Evolutionary conservation across 805 yeast species (phyloP).

Genomic region (Sungouiella blattae): DNA sequence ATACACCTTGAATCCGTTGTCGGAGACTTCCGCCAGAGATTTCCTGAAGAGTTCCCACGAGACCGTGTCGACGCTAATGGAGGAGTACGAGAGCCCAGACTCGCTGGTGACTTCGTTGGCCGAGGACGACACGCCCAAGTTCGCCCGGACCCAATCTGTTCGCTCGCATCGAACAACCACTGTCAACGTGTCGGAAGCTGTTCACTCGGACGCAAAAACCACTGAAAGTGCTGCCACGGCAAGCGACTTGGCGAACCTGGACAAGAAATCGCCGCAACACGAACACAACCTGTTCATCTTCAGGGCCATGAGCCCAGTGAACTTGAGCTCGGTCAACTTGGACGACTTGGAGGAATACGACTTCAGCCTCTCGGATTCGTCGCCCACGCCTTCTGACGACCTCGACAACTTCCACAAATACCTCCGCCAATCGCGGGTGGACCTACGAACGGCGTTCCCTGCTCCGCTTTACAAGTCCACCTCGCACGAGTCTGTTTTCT

Average conservation of each 20-base stretch:
- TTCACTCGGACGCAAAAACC: not conserved
- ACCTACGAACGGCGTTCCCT: slow-evolving; percentile 29
- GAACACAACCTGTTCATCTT: not conserved
- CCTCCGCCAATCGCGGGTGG: slow-evolving; percentile 31
- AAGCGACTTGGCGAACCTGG: not conserved
- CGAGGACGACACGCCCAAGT: no score
- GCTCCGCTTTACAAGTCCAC: slow-evolving; percentile 21
- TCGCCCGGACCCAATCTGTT: no score
- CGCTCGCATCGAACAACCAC: no score
- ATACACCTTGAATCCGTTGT: slow-evolving; percentile 35
- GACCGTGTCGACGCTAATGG: slow-evolving; percentile 1
- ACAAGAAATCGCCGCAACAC: not conserved
- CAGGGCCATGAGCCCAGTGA: not conserved
- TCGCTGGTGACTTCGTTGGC: no score
- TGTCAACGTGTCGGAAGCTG: not conserved
- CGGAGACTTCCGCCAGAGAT: slow-evolving; percentile 16
- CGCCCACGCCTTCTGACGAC: slow-evolving; percentile 7
- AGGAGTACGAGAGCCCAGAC: not conserved
- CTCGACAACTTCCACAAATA: slow-evolving; percentile 24
- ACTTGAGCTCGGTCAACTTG: slow-evolving; percentile 2
- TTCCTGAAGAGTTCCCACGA: slow-evolving; percentile 3
- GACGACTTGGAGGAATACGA: slow-evolving; percentile 2
- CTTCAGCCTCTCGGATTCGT: not conserved
- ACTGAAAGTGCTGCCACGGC: no score
- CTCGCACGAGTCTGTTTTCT: slow-evolving; percentile 24